phyloP scores from a whole-genome alignment of 2,329 filamentous ascomycete genomes.

The Exserohilum turcica region DNA sequence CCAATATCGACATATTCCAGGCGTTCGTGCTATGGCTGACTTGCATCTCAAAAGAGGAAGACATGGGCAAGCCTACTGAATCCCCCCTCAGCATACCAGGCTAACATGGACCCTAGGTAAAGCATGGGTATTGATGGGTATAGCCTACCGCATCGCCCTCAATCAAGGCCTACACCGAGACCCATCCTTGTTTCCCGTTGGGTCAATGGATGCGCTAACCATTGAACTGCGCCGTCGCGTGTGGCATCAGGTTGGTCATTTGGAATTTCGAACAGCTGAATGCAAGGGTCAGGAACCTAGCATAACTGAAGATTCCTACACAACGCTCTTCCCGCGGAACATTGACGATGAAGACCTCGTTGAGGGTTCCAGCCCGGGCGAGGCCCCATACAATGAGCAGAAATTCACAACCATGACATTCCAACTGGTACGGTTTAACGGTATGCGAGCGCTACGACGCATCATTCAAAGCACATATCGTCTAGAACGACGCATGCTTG shows the following conservation, averaged over 20 bases:
- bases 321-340: conserved; percentile 45
- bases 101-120: conserved; percentile 32
- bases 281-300: conserved; percentile 48
- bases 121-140: conserved; percentile 46
- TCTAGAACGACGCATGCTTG: conserved; percentile 44
- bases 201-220: conserved; percentile 45
- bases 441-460: conserved; percentile 41
- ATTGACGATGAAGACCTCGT: conserved; percentile 48
- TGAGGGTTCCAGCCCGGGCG: conserved; percentile 42
- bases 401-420: conserved; percentile 45
- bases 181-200: conserved; percentile 44
- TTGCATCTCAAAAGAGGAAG: conserved; percentile 46
- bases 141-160: conserved; percentile 46
- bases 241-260: conserved; percentile 47
- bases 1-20: conserved; percentile 46
- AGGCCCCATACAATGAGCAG: conserved; percentile 39
- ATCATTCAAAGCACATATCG: conserved; percentile 47
- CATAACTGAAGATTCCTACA: conserved; percentile 47
- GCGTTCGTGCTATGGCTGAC: conserved; percentile 47
- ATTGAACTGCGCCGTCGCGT: conserved; percentile 46
- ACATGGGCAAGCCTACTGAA: conserved; percentile 39
- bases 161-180: conserved; percentile 48
- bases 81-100: neutral
- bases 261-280: conserved; percentile 47
- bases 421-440: conserved; percentile 43